Evolutionary conservation across 495 filamentous ascomycete genomes (phyloP).

Genomic region (Physcia stellaris): DNA sequence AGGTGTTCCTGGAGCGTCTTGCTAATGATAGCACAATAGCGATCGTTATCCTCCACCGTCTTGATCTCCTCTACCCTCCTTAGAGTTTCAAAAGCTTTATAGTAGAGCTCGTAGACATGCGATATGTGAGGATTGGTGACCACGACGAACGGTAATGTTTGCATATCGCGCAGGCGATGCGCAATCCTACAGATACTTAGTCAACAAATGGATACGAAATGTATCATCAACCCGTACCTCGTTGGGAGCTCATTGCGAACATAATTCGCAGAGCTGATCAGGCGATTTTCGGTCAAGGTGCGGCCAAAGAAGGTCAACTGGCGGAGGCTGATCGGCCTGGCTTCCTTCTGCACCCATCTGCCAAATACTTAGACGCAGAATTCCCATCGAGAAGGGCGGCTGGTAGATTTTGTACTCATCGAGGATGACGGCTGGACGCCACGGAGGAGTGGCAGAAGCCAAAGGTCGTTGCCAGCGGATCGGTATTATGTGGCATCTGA

Average conservation of each 20-base stretch:
- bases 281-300: conserved; percentile 74
- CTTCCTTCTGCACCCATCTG: conserved; percentile 79
- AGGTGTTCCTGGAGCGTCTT: conserved; percentile 75
- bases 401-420: conserved; percentile 56
- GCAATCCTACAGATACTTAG: conserved; percentile 47
- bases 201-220: conserved; percentile 8
- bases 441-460: conserved; percentile 37
- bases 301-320: conserved; percentile 92
- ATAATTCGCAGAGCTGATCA: conserved; percentile 93
- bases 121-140: conserved; percentile 90
- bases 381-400: background rate
- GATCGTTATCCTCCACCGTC: conserved; percentile 80
- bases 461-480: conserved; percentile 1
- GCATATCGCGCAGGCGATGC: conserved; percentile 93
- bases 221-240: conserved; percentile 32
- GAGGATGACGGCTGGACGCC: conserved; percentile 68
- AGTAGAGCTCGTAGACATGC: conserved; percentile 93
- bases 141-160: conserved; percentile 89
- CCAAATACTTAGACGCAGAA: conserved; percentile 7
- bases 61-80: conserved; percentile 72
- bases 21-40: conserved; percentile 68
- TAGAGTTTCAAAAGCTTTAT: conserved; percentile 83
- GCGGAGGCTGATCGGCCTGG: conserved; percentile 74
- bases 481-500: no score
- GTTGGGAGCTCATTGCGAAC: conserved; percentile 88